These are phyloP conservation scores for Tulasnella sp. DNA, from an alignment of 768 basidiomycete species.

Conservation along the genomic window DNA sequence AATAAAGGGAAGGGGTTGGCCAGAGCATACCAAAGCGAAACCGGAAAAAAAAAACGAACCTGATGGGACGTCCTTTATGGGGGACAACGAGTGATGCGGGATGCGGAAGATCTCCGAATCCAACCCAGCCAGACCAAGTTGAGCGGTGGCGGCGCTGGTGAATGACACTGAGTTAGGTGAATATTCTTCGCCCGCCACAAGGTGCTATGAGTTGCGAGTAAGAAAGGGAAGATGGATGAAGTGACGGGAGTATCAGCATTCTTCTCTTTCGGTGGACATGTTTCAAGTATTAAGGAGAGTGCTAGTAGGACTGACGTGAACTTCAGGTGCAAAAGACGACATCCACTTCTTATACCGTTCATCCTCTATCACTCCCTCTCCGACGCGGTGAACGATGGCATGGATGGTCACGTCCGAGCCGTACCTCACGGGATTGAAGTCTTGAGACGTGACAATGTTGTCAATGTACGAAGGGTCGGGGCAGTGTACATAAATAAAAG, in stretches of 20 bases:
- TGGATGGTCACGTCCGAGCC: conserved; percentile 38
- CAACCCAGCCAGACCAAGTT: conserved; percentile 58
- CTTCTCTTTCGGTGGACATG: too few species aligned
- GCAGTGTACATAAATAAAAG: conserved; percentile 58
- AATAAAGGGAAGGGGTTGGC: conserved; percentile 14
- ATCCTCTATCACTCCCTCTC: conserved; percentile 58
- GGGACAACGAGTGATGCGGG: conserved; percentile 40
- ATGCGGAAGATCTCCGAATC: conserved; percentile 64
- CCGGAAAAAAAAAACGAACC: background rate
- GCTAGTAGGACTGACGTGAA: conserved; percentile 38
- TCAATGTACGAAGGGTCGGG: conserved; percentile 49
- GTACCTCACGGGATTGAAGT: conserved; percentile 36
- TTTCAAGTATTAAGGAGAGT: too few species aligned
- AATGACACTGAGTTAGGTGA: conserved; percentile 58
- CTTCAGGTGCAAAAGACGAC: conserved; percentile 46
- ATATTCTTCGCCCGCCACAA: conserved; percentile 56
- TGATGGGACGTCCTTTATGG: conserved; percentile 23
- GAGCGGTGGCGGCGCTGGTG: conserved; percentile 58
- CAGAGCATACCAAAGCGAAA: background rate
- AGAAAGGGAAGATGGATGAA: background rate
- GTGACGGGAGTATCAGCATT: too few species aligned
- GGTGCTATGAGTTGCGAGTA: conserved; percentile 40
- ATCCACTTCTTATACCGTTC: conserved; percentile 61
- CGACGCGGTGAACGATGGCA: conserved; percentile 58
- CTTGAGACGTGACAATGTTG: conserved; percentile 35